These are phyloP conservation scores for Eucalyptus cloeziana DNA, from an alignment of 345 rosid species.

Conservation along the genomic window DNA sequence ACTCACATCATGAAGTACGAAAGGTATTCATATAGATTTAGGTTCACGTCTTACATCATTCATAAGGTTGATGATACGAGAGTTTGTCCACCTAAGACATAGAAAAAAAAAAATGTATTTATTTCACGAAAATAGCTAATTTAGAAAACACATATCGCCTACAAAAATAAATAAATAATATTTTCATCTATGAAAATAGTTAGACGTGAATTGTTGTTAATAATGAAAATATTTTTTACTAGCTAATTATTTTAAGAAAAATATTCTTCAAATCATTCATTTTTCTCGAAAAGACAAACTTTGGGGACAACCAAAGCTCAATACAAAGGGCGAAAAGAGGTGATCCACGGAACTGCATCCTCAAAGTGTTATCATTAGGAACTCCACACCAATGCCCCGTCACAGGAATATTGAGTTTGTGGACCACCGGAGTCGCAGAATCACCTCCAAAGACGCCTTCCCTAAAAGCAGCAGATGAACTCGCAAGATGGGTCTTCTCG, in stretches of 20 bases:
- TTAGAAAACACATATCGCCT: background rate
- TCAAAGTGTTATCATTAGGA: background rate
- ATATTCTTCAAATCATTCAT: background rate
- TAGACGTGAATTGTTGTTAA: background rate
- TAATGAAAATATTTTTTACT: background rate
- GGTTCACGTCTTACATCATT: background rate
- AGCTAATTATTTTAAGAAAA: background rate
- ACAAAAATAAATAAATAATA: background rate
- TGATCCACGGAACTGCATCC: background rate
- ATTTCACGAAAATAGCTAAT: fast-evolving
- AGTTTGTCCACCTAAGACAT: background rate
- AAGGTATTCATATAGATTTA: background rate
- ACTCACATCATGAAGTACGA: background rate
- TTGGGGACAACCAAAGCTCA: background rate
- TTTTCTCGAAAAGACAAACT: background rate
- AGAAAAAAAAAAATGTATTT: background rate
- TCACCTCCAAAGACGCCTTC: background rate
- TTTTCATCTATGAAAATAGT: background rate
- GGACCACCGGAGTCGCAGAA: background rate
- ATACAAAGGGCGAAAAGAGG: background rate
- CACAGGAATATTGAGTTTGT: background rate
- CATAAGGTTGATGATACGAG: background rate
- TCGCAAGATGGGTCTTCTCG: background rate
- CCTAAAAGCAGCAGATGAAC: background rate
- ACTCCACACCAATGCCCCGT: background rate